phyloP scores from a whole-genome alignment of 2,329 filamentous ascomycete species.

The Dryadomyces sulphureus region DNA sequence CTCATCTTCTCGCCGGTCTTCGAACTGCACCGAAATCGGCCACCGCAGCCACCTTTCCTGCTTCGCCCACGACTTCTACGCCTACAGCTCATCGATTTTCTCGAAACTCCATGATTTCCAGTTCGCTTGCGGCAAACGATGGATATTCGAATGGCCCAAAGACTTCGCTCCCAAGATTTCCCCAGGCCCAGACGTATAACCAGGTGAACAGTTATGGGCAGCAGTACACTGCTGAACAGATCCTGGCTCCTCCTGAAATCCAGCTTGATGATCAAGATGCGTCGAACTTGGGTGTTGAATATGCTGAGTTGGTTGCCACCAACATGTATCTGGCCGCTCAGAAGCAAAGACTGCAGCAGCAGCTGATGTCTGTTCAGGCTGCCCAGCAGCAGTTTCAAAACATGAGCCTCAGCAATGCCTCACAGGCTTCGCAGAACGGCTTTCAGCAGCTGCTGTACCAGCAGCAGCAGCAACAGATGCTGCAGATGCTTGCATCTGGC shows the following conservation, averaged over 20 bases:
- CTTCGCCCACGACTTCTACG: conserved; percentile 24
- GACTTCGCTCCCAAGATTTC: conserved; percentile 36
- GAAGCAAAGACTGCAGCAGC: conserved; percentile 88
- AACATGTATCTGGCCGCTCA: conserved; percentile 88
- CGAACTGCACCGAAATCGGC: conserved; percentile 85
- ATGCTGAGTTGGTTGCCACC: conserved; percentile 79
- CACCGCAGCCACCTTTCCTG: conserved; percentile 50
- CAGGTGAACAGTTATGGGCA: conserved; percentile 16
- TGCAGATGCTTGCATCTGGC: conserved; percentile 37
- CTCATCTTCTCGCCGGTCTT: conserved; percentile 83
- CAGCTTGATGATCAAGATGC: conserved; percentile 55
- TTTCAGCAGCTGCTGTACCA: conserved; percentile 44
- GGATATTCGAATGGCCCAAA: conserved; percentile 35
- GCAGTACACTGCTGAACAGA: conserved; percentile 73
- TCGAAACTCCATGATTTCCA: conserved; percentile 25
- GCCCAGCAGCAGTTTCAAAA: conserved; percentile 72
- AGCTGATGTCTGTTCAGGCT: conserved; percentile 70
- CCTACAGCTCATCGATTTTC: conserved; percentile 25
- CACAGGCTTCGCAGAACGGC: conserved; percentile 29
- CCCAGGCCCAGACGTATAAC: conserved; percentile 15
- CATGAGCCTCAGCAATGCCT: conserved; percentile 53
- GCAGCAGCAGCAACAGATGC: conserved; percentile 31
- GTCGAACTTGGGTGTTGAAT: conserved; percentile 70
- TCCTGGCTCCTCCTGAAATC: conserved; percentile 69
- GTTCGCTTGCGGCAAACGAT: conserved; percentile 29